A percentile compares a stretch with the other conserved stretches of the same genome.
Evolutionary conservation across 1,139 yeast genomes (phyloP).

Genomic region (Magnusiomyces sp.): DNA sequence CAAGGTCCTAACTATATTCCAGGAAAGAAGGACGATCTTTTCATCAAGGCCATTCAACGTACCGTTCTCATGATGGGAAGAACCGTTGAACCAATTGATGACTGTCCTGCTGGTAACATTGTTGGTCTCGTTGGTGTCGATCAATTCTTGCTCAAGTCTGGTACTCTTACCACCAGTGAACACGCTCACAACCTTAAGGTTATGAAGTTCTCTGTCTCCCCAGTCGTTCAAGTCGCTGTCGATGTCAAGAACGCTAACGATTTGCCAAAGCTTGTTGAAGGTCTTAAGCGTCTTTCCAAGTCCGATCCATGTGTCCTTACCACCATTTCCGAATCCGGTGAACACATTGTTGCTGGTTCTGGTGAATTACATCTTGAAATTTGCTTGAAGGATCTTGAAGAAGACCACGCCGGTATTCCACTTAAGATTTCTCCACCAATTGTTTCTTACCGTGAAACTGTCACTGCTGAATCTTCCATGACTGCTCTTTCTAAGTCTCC

Average conservation of each 20-base stretch:
- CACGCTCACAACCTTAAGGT: slow-evolving; percentile 99
- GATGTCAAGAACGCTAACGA: slow-evolving; percentile 99
- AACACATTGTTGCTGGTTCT: slow-evolving; percentile 99
- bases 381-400: slow-evolving; percentile 91
- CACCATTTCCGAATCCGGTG: slow-evolving; percentile 89
- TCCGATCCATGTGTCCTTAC: slow-evolving; percentile 98
- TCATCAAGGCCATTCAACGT: slow-evolving; percentile 97
- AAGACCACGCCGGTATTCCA: slow-evolving; percentile 99
- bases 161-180: slow-evolving; percentile 97
- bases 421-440: slow-evolving; percentile 96
- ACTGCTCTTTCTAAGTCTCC: slow-evolving; percentile 98
- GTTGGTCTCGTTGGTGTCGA: slow-evolving; percentile 99
- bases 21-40: slow-evolving; percentile 96
- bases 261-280: slow-evolving; percentile 98
- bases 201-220: slow-evolving; percentile 99
- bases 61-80: slow-evolving; percentile 99
- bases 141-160: slow-evolving; percentile 98
- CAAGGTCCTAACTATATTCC: slow-evolving; percentile 99
- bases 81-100: slow-evolving; percentile 95
- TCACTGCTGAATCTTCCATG: slow-evolving; percentile 87
- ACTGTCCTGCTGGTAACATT: slow-evolving; percentile 99
- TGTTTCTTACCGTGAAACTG: slow-evolving; percentile 98
- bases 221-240: slow-evolving; percentile 99
- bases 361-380: slow-evolving; percentile 99
- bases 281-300: slow-evolving; percentile 99